Evolutionary conservation across 169 alveolate species (phyloP), one percentile per base, ranked within the genome.

Genomic region (Besnoitia besnoiti): DNA sequence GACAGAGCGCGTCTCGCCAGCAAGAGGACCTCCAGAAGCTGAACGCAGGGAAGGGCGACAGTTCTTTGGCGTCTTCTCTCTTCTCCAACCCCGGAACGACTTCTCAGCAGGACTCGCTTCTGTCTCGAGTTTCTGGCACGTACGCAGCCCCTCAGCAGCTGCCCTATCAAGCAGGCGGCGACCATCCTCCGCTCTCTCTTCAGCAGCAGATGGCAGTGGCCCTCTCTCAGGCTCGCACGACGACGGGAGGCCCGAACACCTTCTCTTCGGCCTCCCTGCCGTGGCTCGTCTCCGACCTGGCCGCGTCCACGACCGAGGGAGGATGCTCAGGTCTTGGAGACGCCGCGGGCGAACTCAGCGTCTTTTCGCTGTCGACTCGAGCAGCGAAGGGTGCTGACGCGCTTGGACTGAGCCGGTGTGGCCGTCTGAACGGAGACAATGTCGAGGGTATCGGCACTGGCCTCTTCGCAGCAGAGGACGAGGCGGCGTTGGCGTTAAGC

Each of bases 181-280:
- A 55, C 67, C 67, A 8, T n/a, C 67, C 67, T 21, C 24, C 67
- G 30, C 67, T 55, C 3, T 55, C 67, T 21, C 67, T 55, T 55
- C 67, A 55, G 27, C 67, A 55, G 67, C 67, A 55, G 67, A 55
- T 55, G 67, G 67, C 67, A 1, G 67, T n/a, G 67, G 67, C 67
- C 30, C 67, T 55, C 24, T 55, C 67, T 21, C 67, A 55, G 27
- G 67, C 67, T 19, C 67, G 24, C 67, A 55, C 67, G 67, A 55
- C 67, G 30, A 55, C 67, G 12, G 67, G 67, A 21, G 67, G 67
- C 33, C 33, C 67, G 44, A 73, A 73, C 14, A 37, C 82, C 46
- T 73, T 73, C 46, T 73, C 82, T 1, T 37, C 46, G 27, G 82
- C 44, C 39, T 73, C 82, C 39, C n/a, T 73, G 16, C 47, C 82